Evolutionary conservation across 768 basidiomycete species (phyloP).

Genomic region (Nidularia sp.): DNA sequence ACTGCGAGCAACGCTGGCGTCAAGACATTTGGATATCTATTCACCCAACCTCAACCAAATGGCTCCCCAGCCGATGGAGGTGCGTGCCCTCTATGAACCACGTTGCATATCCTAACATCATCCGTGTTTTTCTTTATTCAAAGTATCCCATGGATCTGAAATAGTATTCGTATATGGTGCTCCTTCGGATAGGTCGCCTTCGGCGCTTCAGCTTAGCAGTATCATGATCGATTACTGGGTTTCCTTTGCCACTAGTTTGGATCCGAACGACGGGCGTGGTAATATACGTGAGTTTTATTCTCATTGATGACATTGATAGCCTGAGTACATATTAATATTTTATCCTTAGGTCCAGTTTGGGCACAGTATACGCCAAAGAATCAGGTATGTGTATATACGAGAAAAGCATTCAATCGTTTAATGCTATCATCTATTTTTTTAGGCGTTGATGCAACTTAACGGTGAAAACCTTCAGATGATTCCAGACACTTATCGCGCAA

Average conservation of each 20-base stretch:
- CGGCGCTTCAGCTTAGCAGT: slow-evolving; percentile 18
- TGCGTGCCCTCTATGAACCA: slow-evolving; percentile 5
- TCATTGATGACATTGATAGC: neutral
- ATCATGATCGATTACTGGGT: slow-evolving; percentile 41
- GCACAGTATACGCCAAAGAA: slow-evolving; percentile 19
- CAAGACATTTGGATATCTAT: slow-evolving; percentile 36
- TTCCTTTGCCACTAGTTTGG: slow-evolving; percentile 31
- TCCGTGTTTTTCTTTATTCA: no score
- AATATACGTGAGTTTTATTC: slow-evolving; percentile 15
- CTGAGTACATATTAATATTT: no score
- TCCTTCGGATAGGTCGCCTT: slow-evolving; percentile 15
- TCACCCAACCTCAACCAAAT: slow-evolving; percentile 30
- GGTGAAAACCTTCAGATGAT: slow-evolving; percentile 27
- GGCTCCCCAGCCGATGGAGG: slow-evolving; percentile 22
- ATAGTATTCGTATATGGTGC: slow-evolving; percentile 29
- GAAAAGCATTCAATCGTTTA: neutral
- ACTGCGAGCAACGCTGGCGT: slow-evolving; percentile 32
- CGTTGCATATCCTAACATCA: no score
- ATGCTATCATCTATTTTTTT: neutral
- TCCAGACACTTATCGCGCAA: slow-evolving; percentile 28
- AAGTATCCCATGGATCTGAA: slow-evolving; percentile 22
- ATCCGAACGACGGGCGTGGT: slow-evolving; percentile 34
- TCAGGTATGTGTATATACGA: slow-evolving; percentile 7
- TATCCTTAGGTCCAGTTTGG: slow-evolving; percentile 20
- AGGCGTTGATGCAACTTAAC: slow-evolving; percentile 31